These are phyloP conservation scores for Bombardia bombarda DNA, from an alignment of 495 filamentous ascomycete species.

Conservation along the genomic window DNA sequence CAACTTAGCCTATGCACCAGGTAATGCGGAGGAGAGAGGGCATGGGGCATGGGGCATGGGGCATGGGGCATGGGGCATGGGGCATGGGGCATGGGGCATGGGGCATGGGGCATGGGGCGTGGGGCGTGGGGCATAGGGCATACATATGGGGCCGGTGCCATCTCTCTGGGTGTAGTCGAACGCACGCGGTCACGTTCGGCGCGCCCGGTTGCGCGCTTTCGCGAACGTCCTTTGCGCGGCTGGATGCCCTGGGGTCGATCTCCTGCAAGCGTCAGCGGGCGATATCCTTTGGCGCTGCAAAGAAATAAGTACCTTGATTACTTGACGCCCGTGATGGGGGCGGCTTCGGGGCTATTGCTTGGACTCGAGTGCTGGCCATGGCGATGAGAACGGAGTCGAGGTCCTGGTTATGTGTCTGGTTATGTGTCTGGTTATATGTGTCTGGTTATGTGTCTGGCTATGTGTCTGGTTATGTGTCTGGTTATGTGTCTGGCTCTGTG, in stretches of 20 bases:
- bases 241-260: background rate
- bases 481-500: too few relatives aligned
- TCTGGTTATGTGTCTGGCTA: too few relatives aligned
- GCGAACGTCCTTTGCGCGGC: conserved; percentile 9
- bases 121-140: too few relatives aligned
- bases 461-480: too few relatives aligned
- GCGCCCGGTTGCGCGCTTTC: conserved; percentile 9
- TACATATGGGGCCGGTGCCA: conserved; percentile 7
- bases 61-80: too few relatives aligned
- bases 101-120: too few relatives aligned
- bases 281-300: conserved; percentile 13
- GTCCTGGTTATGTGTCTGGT: conserved; percentile 6
- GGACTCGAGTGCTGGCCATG: conserved; percentile 11
- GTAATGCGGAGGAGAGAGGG: conserved; percentile 7
- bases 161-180: too few relatives aligned
- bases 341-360: conserved; percentile 6
- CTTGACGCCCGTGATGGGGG: conserved; percentile 9
- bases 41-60: too few relatives aligned
- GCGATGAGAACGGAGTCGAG: conserved; percentile 6
- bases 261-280: conserved; percentile 13
- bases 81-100: too few relatives aligned
- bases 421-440: too few relatives aligned
- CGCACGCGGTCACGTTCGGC: conserved; percentile 11
- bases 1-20: conserved; percentile 10
- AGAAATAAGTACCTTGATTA: conserved; percentile 14